phyloP scores from a whole-genome alignment of 2,329 filamentous ascomycete species.

The Fusarium dlaminii region DNA sequence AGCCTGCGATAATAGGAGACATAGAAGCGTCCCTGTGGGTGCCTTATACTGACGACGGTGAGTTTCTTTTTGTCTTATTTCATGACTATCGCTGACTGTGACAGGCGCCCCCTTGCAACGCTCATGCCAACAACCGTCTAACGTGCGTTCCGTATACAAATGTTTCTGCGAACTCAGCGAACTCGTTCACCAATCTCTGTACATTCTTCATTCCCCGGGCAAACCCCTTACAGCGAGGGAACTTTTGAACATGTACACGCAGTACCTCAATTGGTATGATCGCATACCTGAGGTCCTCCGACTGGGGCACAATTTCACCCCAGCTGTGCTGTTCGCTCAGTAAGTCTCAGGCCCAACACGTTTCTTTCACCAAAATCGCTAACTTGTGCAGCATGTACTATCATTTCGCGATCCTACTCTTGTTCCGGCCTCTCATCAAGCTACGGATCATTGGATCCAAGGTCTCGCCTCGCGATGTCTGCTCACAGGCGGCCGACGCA shows the following conservation, averaged over 20 bases:
- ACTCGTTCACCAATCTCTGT: slow-evolving; percentile 76
- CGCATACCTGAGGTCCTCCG: slow-evolving; percentile 71
- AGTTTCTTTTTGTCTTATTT: slow-evolving; percentile 38
- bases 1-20: slow-evolving; percentile 67
- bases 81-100: not conserved
- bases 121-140: slow-evolving; percentile 70
- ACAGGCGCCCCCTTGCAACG: slow-evolving; percentile 62
- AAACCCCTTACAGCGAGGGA: slow-evolving; percentile 70
- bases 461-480: slow-evolving; percentile 72
- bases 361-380: not conserved
- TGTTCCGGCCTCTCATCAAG: slow-evolving; percentile 78
- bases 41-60: slow-evolving; percentile 67
- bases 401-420: slow-evolving; percentile 74
- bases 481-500: slow-evolving; percentile 68
- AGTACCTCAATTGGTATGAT: slow-evolving; percentile 78
- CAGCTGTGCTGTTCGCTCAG: slow-evolving; percentile 79
- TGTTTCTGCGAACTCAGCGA: slow-evolving; percentile 78
- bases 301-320: slow-evolving; percentile 75
- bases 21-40: slow-evolving; percentile 69
- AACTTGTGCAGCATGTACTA: slow-evolving; percentile 69
- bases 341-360: slow-evolving; percentile 53
- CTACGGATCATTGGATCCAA: slow-evolving; percentile 70
- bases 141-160: slow-evolving; percentile 74
- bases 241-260: slow-evolving; percentile 71
- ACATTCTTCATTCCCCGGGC: slow-evolving; percentile 76